phyloP scores from a whole-genome alignment of 2,329 filamentous ascomycete species.

The Lachnellula occidentalis region DNA sequence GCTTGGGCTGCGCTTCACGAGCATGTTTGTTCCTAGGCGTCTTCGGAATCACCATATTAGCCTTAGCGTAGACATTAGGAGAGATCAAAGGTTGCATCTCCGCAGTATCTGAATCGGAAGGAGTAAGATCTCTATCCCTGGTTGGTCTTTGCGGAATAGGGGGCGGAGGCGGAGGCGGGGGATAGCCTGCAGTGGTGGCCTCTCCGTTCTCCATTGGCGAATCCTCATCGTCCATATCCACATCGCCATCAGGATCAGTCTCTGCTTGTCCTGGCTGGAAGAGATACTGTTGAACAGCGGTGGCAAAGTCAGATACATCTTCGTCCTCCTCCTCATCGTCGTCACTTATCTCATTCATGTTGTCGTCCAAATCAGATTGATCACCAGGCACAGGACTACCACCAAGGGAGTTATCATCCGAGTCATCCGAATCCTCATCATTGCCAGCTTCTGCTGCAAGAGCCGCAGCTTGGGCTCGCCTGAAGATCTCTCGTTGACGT shows the following conservation, averaged over 20 bases:
- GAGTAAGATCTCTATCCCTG: slow-evolving; percentile 57
- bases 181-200: slow-evolving; percentile 72
- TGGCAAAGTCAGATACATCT: slow-evolving; percentile 3
- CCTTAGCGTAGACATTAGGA: slow-evolving; percentile 55
- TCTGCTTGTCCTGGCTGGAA: slow-evolving; percentile 30
- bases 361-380: slow-evolving; percentile 21
- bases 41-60: slow-evolving; percentile 69
- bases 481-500: slow-evolving; percentile 12
- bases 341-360: neutral
- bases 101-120: slow-evolving; percentile 67
- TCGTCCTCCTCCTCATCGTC: slow-evolving; percentile 41
- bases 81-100: slow-evolving; percentile 55
- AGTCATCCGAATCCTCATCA: slow-evolving; percentile 23
- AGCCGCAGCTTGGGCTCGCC: slow-evolving; percentile 13
- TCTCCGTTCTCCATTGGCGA: slow-evolving; percentile 71
- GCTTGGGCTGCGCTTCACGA: slow-evolving; percentile 46
- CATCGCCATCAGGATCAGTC: slow-evolving; percentile 37
- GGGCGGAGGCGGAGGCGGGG: slow-evolving; percentile 58
- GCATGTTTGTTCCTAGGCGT: slow-evolving; percentile 60
- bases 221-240: slow-evolving; percentile 40
- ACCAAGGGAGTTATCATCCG: slow-evolving; percentile 27
- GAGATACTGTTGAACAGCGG: slow-evolving; percentile 3
- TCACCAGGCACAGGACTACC: slow-evolving; percentile 26
- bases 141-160: slow-evolving; percentile 39
- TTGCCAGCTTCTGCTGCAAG: slow-evolving; percentile 19